Base-by-base conservation (phyloP, 495 filamentous ascomycete genomes). In the Haplographium delicatum region DNA sequence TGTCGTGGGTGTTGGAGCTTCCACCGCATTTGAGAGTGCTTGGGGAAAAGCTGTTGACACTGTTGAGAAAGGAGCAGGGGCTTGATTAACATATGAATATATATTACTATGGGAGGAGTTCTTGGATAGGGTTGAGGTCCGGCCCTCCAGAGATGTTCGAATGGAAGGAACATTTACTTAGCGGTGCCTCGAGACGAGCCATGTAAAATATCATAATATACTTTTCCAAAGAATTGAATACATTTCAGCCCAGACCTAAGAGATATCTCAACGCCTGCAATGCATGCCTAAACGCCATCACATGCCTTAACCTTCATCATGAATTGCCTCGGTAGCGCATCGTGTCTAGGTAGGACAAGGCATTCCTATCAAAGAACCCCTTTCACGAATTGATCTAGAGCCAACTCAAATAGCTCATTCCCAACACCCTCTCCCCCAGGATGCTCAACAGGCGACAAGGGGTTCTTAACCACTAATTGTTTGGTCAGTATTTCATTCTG, bases 381-480 rank as follows among this genome's bases (percentile, higher is more conserved):
- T 44, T 72, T 62, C 11, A 93, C 76, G 56, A 94, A 94, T 60
- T 89, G 84, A 59, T 97, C 93, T 49, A 97, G 67, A 2, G 87
- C 91, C 53, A 88, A 72, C 67, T 97, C 91, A 64, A 97, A 97
- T 53, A 96, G 73, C 72, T 96, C 91, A 63, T 95, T 95, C 56
- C 83, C 87, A 31, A 97, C 91, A 10, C 91, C 91, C 26, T 85
- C 75, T 28, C 91, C 91, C 30, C 86, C 83, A 27, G 85, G 84
- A 69, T 96, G 91, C 66, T 97, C 91, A 22, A 84, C 78, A 13
- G 91, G 91, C 16, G 89, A 87, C 15, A 97, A 73, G 1, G 91
- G 91, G 53, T 96, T 96, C 61, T 96, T 96, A 52, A 95, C 89
- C 26, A 97, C 91, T 91, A 57, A 25, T 7, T 13, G 43, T 44